Percentiles rank a stretch among this genome's conserved stretches.
Evolutionary conservation across 805 yeast genomes (phyloP).

Genomic region (Yarrowia porcina): DNA sequence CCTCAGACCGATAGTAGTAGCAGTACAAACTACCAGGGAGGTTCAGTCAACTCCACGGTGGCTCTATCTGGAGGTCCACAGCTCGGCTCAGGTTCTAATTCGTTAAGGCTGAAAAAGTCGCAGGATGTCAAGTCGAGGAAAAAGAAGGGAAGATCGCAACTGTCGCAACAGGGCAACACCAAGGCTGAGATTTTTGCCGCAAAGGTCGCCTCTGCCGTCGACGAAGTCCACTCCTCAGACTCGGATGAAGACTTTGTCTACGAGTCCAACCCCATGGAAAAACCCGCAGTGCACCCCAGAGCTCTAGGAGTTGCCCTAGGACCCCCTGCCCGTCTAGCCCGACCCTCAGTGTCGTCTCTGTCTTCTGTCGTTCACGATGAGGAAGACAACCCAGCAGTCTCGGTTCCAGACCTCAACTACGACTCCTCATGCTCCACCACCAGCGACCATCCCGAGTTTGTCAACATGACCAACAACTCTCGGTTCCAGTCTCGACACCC

Average conservation of each 20-base stretch:
- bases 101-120: slow-evolving; percentile 23
- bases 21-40: background rate
- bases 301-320: slow-evolving; percentile 11
- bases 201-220: slow-evolving; percentile 88
- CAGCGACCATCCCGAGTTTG: slow-evolving; percentile 17
- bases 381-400: background rate
- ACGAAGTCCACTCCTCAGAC: slow-evolving; percentile 75
- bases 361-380: slow-evolving; percentile 18
- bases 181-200: slow-evolving; percentile 95
- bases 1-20: background rate
- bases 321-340: slow-evolving; percentile 1
- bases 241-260: slow-evolving; percentile 96
- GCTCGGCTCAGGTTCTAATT: slow-evolving; percentile 9
- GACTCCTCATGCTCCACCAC: slow-evolving; percentile 26
- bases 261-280: slow-evolving; percentile 48
- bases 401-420: slow-evolving; percentile 11
- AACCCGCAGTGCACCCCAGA: background rate
- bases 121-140: slow-evolving; percentile 39
- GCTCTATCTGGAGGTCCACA: slow-evolving; percentile 12
- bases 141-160: slow-evolving; percentile 36
- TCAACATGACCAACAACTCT: slow-evolving; percentile 22
- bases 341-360: slow-evolving; percentile 11
- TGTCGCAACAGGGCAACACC: slow-evolving; percentile 47
- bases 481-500: slow-evolving; percentile 32
- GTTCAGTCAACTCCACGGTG: background rate